phyloP scores from a whole-genome alignment of 306 rosid genomes.

The Acacia crassicarpa region DNA sequence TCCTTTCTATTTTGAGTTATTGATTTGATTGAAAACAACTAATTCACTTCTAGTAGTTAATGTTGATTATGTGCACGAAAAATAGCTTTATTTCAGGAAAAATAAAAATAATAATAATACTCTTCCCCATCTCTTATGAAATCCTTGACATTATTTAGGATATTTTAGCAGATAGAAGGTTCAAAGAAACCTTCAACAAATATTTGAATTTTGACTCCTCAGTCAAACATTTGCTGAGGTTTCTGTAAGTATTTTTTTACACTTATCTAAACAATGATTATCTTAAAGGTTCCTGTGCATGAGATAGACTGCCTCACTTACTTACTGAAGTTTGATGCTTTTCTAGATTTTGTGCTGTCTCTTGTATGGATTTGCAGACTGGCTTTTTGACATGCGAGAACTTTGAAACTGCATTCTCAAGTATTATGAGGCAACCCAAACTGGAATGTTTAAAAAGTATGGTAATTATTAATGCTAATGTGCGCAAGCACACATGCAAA shows the following conservation, averaged over 20 bases:
- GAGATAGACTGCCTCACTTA: constrained; percentile 24
- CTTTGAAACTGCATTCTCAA: constrained; percentile 68
- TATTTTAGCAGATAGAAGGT: constrained; percentile 64
- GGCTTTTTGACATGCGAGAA: constrained; percentile 67
- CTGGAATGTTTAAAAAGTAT: constrained; percentile 75
- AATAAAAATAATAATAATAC: constrained; percentile 14
- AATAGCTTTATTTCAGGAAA: constrained; percentile 14
- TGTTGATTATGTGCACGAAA: constrained; percentile 6
- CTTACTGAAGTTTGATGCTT: constrained; percentile 33
- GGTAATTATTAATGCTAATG: constrained; percentile 2
- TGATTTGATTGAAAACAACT: constrained; percentile 14
- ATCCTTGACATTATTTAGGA: constrained; percentile 74
- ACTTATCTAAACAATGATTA: constrained; percentile 4
- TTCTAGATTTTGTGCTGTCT: constrained; percentile 73
- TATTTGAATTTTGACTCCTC: constrained; percentile 57
- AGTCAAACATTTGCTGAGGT: constrained; percentile 64
- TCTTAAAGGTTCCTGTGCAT: background rate
- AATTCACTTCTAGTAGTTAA: background rate
- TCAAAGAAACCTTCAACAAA: constrained; percentile 52
- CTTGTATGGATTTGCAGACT: constrained; percentile 69
- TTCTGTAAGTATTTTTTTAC: constrained; percentile 65
- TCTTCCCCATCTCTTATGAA: constrained; percentile 25
- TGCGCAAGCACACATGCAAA: background rate
- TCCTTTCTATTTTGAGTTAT: constrained; percentile 3
- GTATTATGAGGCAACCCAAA: constrained; percentile 75